Percentiles rank a stretch among this genome's conserved stretches.
These are phyloP conservation scores for Candida krabiensis DNA, from an alignment of 805 yeast species.

Conservation along the genomic window DNA sequence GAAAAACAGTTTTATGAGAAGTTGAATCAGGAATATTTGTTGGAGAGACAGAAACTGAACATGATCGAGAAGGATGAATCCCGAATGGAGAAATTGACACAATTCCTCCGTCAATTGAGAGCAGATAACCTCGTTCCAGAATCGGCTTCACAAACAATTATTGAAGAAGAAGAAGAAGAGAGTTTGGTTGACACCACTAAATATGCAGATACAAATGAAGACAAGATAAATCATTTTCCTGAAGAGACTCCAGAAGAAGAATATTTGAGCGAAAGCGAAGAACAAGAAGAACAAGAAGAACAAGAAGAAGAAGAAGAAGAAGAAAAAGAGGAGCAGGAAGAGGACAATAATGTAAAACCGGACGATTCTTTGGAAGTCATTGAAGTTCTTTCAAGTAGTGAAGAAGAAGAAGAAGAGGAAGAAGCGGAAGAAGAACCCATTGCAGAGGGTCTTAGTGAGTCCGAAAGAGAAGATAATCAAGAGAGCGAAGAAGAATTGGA, in stretches of 20 bases:
- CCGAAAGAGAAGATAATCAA: not conserved
- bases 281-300: slow-evolving; percentile 10
- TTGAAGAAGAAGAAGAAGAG: slow-evolving; percentile 19
- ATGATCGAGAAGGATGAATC: slow-evolving; percentile 18
- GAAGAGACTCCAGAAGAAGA: slow-evolving; percentile 14
- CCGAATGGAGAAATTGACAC: slow-evolving; percentile 18
- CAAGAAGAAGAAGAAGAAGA: slow-evolving; percentile 3
- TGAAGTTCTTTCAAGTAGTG: slow-evolving; percentile 18
- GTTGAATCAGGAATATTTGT: slow-evolving; percentile 33
- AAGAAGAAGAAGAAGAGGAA: slow-evolving; percentile 8
- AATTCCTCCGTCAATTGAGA: slow-evolving; percentile 13
- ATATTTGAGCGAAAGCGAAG: slow-evolving; percentile 4
- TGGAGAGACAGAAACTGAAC: slow-evolving; percentile 17
- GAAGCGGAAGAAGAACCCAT: slow-evolving; percentile 6
- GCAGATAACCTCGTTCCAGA: slow-evolving; percentile 7
- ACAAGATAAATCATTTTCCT: slow-evolving; percentile 4
- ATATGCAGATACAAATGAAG: not conserved
- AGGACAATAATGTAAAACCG: slow-evolving; percentile 7
- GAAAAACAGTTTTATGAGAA: slow-evolving; percentile 38
- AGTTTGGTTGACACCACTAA: slow-evolving; percentile 18
- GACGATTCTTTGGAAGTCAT: slow-evolving; percentile 11
- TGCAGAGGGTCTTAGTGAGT: slow-evolving; percentile 5
- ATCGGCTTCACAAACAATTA: not conserved
- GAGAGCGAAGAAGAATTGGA: slow-evolving; percentile 1
- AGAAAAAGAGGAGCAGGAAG: slow-evolving; percentile 10